phyloP scores from a whole-genome alignment of 2,329 filamentous ascomycete genomes.

The Cercospora sojina region DNA sequence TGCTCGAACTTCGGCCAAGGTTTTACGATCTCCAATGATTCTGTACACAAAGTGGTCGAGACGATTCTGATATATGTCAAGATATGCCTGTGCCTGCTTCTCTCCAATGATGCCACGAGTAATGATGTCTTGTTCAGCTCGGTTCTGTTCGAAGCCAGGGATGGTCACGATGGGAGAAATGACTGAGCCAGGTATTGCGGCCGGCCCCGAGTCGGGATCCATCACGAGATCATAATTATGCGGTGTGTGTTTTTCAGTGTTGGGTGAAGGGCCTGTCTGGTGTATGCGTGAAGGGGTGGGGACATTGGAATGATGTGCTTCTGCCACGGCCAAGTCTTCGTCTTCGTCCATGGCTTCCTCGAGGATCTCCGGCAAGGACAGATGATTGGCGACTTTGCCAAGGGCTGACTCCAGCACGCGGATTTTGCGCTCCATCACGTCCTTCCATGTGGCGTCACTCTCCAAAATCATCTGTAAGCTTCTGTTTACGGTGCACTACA shows the following conservation, averaged over 20 bases:
- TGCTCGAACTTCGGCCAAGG: slow-evolving; percentile 31
- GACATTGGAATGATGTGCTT: slow-evolving; percentile 15
- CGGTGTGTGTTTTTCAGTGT: slow-evolving; percentile 30
- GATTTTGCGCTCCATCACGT: slow-evolving; percentile 41
- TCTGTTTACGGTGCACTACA: slow-evolving; percentile 42
- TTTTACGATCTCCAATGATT: slow-evolving; percentile 36
- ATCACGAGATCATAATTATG: slow-evolving; percentile 42
- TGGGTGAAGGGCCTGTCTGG: slow-evolving; percentile 21
- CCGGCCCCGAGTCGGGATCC: slow-evolving; percentile 42
- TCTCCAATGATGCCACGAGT: slow-evolving; percentile 31
- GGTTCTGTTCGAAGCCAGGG: slow-evolving; percentile 28
- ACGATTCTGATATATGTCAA: slow-evolving; percentile 36
- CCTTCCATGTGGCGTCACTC: slow-evolving; percentile 45
- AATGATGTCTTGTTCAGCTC: slow-evolving; percentile 34
- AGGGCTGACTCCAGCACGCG: slow-evolving; percentile 41
- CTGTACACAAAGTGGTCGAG: slow-evolving; percentile 39
- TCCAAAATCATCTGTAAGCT: slow-evolving; percentile 47
- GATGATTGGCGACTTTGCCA: slow-evolving; percentile 29
- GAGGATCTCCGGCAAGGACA: slow-evolving; percentile 27
- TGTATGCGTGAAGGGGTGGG: slow-evolving; percentile 15
- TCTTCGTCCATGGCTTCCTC: slow-evolving; percentile 30
- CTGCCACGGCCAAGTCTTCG: slow-evolving; percentile 21
- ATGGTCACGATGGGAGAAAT: slow-evolving; percentile 32
- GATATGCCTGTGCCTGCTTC: slow-evolving; percentile 33
- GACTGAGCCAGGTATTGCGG: slow-evolving; percentile 36